Evolutionary conservation across 2,329 filamentous ascomycete species (phyloP).

Genomic region (Lomentospora prolificans): DNA sequence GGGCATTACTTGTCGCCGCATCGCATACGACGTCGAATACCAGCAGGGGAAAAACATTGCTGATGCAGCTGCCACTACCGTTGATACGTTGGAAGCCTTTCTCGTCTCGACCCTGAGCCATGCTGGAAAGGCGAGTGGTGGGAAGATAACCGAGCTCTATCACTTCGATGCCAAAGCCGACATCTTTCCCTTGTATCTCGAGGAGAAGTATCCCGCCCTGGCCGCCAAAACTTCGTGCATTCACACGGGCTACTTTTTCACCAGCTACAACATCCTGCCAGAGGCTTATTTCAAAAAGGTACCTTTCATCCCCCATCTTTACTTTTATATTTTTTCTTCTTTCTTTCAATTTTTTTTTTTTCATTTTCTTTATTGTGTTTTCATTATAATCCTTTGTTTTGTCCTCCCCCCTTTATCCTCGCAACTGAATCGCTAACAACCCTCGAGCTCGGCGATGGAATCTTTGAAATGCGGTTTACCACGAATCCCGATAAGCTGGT

Average conservation of each 20-base stretch:
- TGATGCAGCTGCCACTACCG: slow-evolving; percentile 36
- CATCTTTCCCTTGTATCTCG: slow-evolving; percentile 33
- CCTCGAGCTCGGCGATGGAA: slow-evolving; percentile 21
- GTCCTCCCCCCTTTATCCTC: background rate
- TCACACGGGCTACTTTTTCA: slow-evolving; percentile 29
- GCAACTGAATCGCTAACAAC: background rate
- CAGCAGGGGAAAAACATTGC: slow-evolving; percentile 40
- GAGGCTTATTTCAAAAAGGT: slow-evolving; percentile 37
- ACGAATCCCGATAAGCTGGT: slow-evolving; percentile 25
- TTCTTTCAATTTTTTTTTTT: too few species aligned
- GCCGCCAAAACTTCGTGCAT: slow-evolving; percentile 28
- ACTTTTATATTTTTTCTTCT: background rate
- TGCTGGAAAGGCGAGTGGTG: slow-evolving; percentile 33
- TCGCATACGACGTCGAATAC: slow-evolving; percentile 38
- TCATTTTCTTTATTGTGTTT: background rate
- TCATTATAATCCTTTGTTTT: background rate
- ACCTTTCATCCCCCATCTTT: slow-evolving; percentile 8
- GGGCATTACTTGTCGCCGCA: slow-evolving; percentile 25
- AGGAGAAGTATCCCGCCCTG: slow-evolving; percentile 27
- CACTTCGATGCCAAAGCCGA: slow-evolving; percentile 44
- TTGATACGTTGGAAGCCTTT: slow-evolving; percentile 34
- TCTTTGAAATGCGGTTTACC: slow-evolving; percentile 36
- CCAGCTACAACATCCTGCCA: slow-evolving; percentile 36
- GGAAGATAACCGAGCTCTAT: slow-evolving; percentile 36
- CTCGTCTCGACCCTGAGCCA: slow-evolving; percentile 42